phyloP scores from a whole-genome alignment of 768 basidiomycete species.

The Pleurotus pulmonarius region DNA sequence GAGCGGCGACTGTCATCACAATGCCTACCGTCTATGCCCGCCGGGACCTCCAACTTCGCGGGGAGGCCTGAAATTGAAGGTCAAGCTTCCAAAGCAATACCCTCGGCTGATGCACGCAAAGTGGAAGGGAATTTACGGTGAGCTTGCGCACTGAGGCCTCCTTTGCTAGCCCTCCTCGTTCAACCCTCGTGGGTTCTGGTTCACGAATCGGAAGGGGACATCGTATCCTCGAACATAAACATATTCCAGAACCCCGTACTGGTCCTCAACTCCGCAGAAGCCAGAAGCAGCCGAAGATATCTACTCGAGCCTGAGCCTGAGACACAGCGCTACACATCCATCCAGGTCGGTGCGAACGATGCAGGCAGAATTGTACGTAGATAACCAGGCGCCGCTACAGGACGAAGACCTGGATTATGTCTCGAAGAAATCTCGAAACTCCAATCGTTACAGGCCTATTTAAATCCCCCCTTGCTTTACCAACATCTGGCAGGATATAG shows the following conservation, averaged over 20 bases:
- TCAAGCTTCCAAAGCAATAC: slow-evolving; percentile 7
- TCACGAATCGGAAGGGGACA: slow-evolving; percentile 31
- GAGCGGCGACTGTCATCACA: not conserved
- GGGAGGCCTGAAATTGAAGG: not conserved
- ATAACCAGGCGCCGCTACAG: too few relatives aligned
- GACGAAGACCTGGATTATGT: too few relatives aligned
- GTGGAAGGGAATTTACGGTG: slow-evolving; percentile 17
- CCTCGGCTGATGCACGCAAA: slow-evolving; percentile 17
- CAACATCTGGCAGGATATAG: too few relatives aligned
- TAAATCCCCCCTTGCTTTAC: too few relatives aligned
- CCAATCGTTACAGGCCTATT: too few relatives aligned
- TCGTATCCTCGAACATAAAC: slow-evolving; percentile 34
- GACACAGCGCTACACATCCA: slow-evolving; percentile 44
- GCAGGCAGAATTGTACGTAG: slow-evolving; percentile 13
- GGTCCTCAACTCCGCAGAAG: slow-evolving; percentile 40
- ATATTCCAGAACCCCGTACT: slow-evolving; percentile 35
- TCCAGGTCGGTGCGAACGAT: slow-evolving; percentile 33
- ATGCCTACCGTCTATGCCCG: not conserved
- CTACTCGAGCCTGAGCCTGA: slow-evolving; percentile 49
- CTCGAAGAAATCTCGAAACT: too few relatives aligned
- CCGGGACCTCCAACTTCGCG: slow-evolving; percentile 4
- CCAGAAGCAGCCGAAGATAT: slow-evolving; percentile 36
- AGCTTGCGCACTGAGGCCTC: too few relatives aligned
- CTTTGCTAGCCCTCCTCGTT: not conserved
- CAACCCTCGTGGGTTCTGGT: not conserved